phyloP scores from a whole-genome alignment of 139 green algal genomes.

The Tetratostichococcus sp. region DNA sequence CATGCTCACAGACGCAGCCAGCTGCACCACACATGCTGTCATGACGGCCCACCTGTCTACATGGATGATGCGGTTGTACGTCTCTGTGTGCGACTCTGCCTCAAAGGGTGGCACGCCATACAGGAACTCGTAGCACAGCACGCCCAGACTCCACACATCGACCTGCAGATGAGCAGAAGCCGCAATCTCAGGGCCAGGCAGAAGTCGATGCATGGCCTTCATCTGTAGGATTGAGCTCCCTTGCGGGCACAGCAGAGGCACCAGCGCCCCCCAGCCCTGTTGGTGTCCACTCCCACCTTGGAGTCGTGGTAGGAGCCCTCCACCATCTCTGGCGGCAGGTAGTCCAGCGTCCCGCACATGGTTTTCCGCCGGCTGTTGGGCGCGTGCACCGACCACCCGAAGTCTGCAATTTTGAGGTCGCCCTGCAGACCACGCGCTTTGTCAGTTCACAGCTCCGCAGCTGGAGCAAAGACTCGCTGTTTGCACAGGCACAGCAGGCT shows the following conservation, averaged over 20 bases:
- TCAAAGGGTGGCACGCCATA: conserved; percentile 92
- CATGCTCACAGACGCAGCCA: too few relatives aligned
- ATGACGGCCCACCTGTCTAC: conserved; percentile 57
- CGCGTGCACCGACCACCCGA: conserved; percentile 97
- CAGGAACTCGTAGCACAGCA: conserved; percentile 97
- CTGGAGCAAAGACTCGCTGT: too few relatives aligned
- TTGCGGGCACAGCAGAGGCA: too few relatives aligned
- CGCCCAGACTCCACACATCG: conserved; percentile 94
- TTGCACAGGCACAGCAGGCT: too few relatives aligned
- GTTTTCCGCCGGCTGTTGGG: conserved; percentile 81
- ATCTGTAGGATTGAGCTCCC: too few relatives aligned
- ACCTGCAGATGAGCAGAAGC: conserved; percentile 30
- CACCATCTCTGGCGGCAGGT: conserved; percentile 97
- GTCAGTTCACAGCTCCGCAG: background rate
- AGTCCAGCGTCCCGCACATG: conserved; percentile 98
- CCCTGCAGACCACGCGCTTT: conserved; percentile 21
- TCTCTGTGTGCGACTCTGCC: conserved; percentile 76
- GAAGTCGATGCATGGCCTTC: too few relatives aligned
- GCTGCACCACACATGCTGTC: too few relatives aligned
- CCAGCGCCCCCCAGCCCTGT: too few relatives aligned
- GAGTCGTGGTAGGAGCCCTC: conserved; percentile 61
- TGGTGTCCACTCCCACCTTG: background rate
- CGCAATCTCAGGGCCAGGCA: too few relatives aligned
- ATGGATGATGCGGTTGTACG: conserved; percentile 80
- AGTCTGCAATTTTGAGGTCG: conserved; percentile 98